phyloP scores from a whole-genome alignment of 148 eudicot species.

The Dianthus caryophyllus region DNA sequence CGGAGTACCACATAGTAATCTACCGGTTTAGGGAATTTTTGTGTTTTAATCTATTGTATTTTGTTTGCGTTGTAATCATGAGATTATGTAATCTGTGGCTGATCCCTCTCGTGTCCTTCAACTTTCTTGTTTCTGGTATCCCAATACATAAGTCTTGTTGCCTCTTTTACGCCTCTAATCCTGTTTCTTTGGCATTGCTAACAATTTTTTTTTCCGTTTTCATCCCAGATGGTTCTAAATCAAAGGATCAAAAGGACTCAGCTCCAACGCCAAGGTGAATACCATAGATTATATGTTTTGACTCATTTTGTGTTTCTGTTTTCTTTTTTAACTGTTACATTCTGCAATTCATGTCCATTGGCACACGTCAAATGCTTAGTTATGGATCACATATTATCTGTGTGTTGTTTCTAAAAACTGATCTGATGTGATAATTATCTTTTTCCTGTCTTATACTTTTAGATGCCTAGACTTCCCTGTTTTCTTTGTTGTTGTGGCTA shows the following conservation, averaged over 20 bases:
- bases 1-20: neutral
- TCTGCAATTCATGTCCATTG: neutral
- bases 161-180: neutral
- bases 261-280: constrained; percentile 53
- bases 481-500: neutral
- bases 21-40: neutral
- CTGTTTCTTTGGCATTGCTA: too few relatives aligned
- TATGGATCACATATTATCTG: neutral
- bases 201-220: neutral
- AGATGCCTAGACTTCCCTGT: neutral
- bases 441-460: neutral
- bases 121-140: neutral
- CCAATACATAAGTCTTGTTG: neutral
- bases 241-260: constrained; percentile 40
- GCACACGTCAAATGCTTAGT: neutral
- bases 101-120: neutral
- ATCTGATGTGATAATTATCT: neutral
- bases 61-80: neutral
- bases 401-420: neutral
- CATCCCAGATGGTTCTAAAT: constrained; percentile 38
- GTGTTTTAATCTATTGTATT: neutral
- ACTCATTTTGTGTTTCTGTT: neutral
- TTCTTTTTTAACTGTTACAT: neutral
- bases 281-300: neutral
- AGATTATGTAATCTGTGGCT: neutral